Evolutionary conservation across 1,284 basidiomycete species (phyloP), one percentile per base, ranked within the genome.

Genomic region (Chalciporus sp.): DNA sequence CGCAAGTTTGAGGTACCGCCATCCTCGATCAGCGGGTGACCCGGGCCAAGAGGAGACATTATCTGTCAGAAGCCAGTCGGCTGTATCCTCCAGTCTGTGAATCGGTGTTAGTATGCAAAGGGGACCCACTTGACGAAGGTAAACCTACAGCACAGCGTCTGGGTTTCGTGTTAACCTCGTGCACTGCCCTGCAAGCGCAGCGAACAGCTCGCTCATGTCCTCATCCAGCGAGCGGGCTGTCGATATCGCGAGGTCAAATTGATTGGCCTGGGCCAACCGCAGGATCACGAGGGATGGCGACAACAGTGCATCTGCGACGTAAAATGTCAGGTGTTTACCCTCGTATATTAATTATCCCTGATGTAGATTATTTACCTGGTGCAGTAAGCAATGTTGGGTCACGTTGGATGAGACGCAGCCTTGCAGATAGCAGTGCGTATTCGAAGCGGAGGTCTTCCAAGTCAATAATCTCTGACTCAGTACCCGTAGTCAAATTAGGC

Each of bases 121-220:
- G 31, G 27, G 37, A 49, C n/a, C 39, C 39, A 5, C n/a, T 45
- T 28, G 43, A 50, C 60, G 56, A 52, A 39, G 43, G 54, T 42
- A 14, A 47, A 73, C 81, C 63, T 70, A 87, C 85, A 82, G 63
- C 48, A 81, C 74, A 14, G 74, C 69, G 60, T 84, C 81, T 7
- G 82, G 76, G 56, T 82, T 77, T 58, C 79, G 79, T 26, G 86
- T 80, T 35, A 95, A 75, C 54, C 86, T 83, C 48, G 97, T 74
- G 67, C 95, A 97, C 65, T 90, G 88, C 27, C 77, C 77, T 0
- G 94, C 86, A 48, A 99, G 75, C 53, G 85, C 82, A 39, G 83
- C 80, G 68, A 98, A 98, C 20, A 96, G 68, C 59, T 92, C 88
- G 3, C 85, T 84, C 88, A 96, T 91, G 72, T 98, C 94, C 27